Conservation (phyloP, 768 basidiomycete species). For the Boletus huronensis region DNA sequence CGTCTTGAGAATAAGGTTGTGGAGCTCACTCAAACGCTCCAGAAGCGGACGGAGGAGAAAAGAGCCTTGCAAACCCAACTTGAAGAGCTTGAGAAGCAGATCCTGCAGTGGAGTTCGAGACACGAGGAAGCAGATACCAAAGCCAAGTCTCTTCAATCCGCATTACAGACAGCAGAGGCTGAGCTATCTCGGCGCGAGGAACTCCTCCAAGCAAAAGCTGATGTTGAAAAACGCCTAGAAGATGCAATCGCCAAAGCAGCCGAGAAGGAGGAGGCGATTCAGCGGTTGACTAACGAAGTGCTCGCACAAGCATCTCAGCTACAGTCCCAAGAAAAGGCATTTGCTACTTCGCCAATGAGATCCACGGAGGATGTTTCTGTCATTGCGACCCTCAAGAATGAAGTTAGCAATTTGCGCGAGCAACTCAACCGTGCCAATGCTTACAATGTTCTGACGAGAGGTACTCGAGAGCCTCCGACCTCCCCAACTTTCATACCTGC, state of each 20-base stretch:
- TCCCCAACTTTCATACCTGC: slow-evolving; percentile 87
- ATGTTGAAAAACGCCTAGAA: slow-evolving; percentile 76
- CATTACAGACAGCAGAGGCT: slow-evolving; percentile 66
- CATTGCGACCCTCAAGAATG: slow-evolving; percentile 85
- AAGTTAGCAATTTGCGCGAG: slow-evolving; percentile 89
- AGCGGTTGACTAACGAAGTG: slow-evolving; percentile 77
- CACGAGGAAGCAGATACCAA: slow-evolving; percentile 84
- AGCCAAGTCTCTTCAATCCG: slow-evolving; percentile 66
- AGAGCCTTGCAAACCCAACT: slow-evolving; percentile 80
- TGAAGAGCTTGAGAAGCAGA: slow-evolving; percentile 75
- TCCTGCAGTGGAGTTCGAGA: slow-evolving; percentile 79
- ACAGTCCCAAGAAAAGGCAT: slow-evolving; percentile 68
- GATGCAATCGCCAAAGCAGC: slow-evolving; percentile 67
- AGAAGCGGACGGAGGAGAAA: slow-evolving; percentile 87
- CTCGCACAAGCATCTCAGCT: slow-evolving; percentile 68
- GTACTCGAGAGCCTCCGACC: slow-evolving; percentile 66
- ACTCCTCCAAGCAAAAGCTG: slow-evolving; percentile 69
- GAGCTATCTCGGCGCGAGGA: slow-evolving; percentile 72
- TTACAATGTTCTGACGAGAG: slow-evolving; percentile 78
- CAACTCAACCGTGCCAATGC: slow-evolving; percentile 96
- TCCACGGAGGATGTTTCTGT: slow-evolving; percentile 83
- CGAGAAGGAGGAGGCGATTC: slow-evolving; percentile 84
- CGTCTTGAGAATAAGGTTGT: slow-evolving; percentile 98
- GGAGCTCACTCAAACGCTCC: slow-evolving; percentile 92
- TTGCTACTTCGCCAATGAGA: slow-evolving; percentile 61